Evolutionary conservation across 2,329 filamentous ascomycete genomes (phyloP), one percentile per base, ranked within the genome.

Genomic region (Dactylellina leptospora): DNA sequence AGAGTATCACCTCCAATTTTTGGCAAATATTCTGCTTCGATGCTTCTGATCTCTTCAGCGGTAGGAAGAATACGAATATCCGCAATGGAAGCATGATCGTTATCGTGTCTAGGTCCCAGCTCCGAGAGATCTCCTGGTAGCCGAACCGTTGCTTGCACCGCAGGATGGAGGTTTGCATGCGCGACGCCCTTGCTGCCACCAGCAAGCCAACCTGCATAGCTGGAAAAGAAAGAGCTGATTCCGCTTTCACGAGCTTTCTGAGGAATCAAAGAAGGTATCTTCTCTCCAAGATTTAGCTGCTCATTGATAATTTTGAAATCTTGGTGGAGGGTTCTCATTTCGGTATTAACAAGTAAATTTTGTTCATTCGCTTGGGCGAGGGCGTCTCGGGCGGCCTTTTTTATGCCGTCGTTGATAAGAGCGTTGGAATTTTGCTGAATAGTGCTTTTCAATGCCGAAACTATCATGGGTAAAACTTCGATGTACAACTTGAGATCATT

Each of bases 21-120:
- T 2, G 77, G 77, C n/a, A 77, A 69, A 45, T 74, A 74, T 18
- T 63, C 55, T 23, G 70, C 42, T 30, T 75, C 73, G 16, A 61
- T 16, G 4, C 69, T 74, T n/a, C 51, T 73, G 53, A 79, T 78
- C 38, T 80, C 78, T 27, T 76, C 74, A 9, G 77, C 76, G 2
- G 78, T 79, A 0, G 78, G 79, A 28, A 79, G 68, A 25, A 79
- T 78, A 20, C 69, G 73, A 28, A 80, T 79, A 59, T 79, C 69
- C 6, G 75, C 74, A 38, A 80, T 78, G 27, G 73, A 72, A 1
- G 72, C 73, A 27, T 79, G 76, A 27, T 74, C 74, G 9, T 79
- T 76, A 30, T 79, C 76, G 51, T 79, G 76, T n/a, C 77, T 66
- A 9, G 76, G 76, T 1, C 76, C 76, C 8, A 74, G 59, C 0